Conservation (phyloP, 139 green algal genomes). For the Raphidocelis subcapitata region DNA sequence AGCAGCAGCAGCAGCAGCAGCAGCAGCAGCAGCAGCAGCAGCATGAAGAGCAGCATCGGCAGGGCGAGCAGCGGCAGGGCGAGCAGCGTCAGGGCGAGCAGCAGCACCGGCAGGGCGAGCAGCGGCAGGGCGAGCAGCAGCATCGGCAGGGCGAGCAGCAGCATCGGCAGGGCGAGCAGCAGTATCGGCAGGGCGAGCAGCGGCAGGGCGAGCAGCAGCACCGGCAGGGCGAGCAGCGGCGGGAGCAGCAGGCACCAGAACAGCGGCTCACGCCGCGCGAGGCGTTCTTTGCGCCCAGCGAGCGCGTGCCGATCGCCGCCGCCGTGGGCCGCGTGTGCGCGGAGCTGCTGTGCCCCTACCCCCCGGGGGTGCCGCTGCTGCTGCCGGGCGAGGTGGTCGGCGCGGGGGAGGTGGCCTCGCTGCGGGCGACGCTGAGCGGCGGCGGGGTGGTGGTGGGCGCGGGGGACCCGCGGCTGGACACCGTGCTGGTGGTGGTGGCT, state of each 20-base stretch:
- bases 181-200: too few species aligned
- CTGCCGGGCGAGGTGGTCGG: constrained; percentile 78
- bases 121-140: neutral
- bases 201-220: too few species aligned
- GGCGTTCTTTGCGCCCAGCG: constrained; percentile 47
- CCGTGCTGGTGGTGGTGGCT: constrained; percentile 30
- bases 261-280: constrained; percentile 44
- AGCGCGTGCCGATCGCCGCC: constrained; percentile 1
- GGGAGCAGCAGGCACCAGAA: neutral
- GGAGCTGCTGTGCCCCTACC: constrained; percentile 89
- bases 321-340: constrained; percentile 52
- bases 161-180: neutral
- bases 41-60: neutral
- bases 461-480: constrained; percentile 36
- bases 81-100: neutral
- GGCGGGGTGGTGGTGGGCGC: constrained; percentile 62
- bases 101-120: neutral
- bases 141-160: neutral
- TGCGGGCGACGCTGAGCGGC: constrained; percentile 35
- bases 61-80: neutral
- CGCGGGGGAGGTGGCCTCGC: constrained; percentile 14
- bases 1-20: neutral
- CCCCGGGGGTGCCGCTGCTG: constrained; percentile 80
- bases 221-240: too few species aligned
- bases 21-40: neutral